These are phyloP conservation scores for Aspergillus incahuasiensis DNA, from an alignment of 495 filamentous ascomycete genomes.

Conservation along the genomic window DNA sequence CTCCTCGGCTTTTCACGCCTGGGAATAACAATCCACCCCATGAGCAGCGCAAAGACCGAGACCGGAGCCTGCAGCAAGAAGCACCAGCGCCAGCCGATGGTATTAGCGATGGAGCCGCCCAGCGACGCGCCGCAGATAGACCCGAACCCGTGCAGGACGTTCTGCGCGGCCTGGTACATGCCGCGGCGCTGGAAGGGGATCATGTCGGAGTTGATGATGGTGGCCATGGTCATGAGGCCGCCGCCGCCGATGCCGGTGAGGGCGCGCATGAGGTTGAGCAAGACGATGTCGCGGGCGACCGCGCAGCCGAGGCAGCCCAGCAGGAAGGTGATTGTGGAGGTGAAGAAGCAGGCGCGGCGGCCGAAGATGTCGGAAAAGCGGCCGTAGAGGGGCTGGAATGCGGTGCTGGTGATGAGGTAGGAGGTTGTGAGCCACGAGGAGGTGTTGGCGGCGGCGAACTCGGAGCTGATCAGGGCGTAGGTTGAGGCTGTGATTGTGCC, in stretches of 20 bases:
- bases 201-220: constrained; percentile 62
- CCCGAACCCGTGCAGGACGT: constrained; percentile 59
- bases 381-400: constrained; percentile 53
- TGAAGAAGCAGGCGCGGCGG: constrained; percentile 38
- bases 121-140: constrained; percentile 62
- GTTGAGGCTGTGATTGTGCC: constrained; percentile 63
- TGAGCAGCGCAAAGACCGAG: constrained; percentile 46
- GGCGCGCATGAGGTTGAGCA: constrained; percentile 75
- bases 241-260: constrained; percentile 64
- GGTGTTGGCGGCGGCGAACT: constrained; percentile 59
- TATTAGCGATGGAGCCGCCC: constrained; percentile 61
- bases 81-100: constrained; percentile 65
- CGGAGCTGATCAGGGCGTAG: constrained; percentile 63
- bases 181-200: constrained; percentile 59
- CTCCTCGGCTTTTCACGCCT: constrained; percentile 22
- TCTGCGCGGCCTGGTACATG: constrained; percentile 63
- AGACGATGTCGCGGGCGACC: constrained; percentile 47
- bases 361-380: constrained; percentile 45
- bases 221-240: constrained; percentile 60
- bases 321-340: constrained; percentile 41
- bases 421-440: constrained; percentile 65
- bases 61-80: constrained; percentile 45
- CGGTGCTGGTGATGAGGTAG: constrained; percentile 58
- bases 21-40: constrained; percentile 51
- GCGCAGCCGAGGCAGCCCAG: constrained; percentile 45